These are phyloP conservation scores for Metschnikowia aberdeeniae DNA, from an alignment of 805 yeast genomes.

Conservation along the genomic window DNA sequence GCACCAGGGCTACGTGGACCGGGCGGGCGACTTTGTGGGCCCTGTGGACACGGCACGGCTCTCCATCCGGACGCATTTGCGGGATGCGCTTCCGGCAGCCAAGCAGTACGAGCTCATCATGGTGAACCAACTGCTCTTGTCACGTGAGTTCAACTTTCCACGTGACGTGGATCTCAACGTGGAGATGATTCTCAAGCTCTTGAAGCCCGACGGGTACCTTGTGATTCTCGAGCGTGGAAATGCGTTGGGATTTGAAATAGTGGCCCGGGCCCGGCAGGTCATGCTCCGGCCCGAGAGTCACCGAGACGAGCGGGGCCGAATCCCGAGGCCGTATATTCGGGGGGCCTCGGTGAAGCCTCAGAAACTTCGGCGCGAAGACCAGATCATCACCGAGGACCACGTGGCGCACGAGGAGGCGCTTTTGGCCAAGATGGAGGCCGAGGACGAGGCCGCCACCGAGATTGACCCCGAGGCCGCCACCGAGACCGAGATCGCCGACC, in stretches of 20 bases:
- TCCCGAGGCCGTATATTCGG: constrained; percentile 64
- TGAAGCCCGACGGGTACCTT: constrained; percentile 76
- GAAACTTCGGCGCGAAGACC: constrained; percentile 31
- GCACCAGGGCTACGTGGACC: constrained; percentile 9
- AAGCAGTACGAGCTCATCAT: constrained; percentile 76
- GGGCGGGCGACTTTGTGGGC: constrained; percentile 26
- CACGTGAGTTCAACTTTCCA: constrained; percentile 59
- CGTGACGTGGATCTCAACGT: constrained; percentile 66
- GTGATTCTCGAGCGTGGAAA: constrained; percentile 85
- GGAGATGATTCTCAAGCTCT: constrained; percentile 52
- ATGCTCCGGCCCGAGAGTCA: constrained; percentile 81
- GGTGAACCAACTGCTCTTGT: constrained; percentile 72
- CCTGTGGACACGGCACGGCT: constrained; percentile 56
- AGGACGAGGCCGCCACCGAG: too few relatives aligned
- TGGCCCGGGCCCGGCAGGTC: constrained; percentile 87
- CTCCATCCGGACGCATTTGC: constrained; percentile 50
- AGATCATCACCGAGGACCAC: constrained; percentile 34
- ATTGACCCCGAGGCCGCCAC: constrained; percentile 9
- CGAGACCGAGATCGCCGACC: too few relatives aligned
- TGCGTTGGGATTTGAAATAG: constrained; percentile 80
- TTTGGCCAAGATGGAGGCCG: constrained; percentile 22
- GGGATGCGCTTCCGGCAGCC: constrained; percentile 48
- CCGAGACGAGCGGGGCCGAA: constrained; percentile 51
- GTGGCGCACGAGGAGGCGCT: constrained; percentile 30
- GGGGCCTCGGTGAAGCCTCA: constrained; percentile 45